Base-by-base conservation (phyloP, 257 asterid species). In the Solanum tacnaense region DNA sequence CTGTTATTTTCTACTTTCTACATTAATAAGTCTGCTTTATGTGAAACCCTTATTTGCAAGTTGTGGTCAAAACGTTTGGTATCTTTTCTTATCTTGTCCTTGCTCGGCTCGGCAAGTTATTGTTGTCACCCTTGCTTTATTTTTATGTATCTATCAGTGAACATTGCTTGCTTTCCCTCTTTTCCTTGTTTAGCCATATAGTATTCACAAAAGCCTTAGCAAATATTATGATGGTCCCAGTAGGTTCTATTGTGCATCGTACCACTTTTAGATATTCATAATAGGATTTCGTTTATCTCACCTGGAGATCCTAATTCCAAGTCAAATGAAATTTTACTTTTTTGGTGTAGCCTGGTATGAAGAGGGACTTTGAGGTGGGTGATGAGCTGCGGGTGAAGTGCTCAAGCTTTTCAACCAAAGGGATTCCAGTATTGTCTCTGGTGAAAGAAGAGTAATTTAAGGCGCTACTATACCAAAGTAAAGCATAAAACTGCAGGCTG, bases 351-450 rank as follows among this genome's bases (percentile, higher is more conserved):
- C 72, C 39, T 84, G 96, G 91, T 89, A 81, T 84, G 6, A 35
- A 60, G 86, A 91, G 88, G 89, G 92, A 93, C 68, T 97, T 93
- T 86, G 91, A 76, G 87, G 91, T 94, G 21, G 99, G 99, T 13
- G 98, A 97, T 65, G 93, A 92, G 91, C 73, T 97, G 79, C 91
- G 25, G 52, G 98, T 95, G 70, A 92, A 89, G 90, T 96, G 99
- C 88, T 86, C 90, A 38, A 95, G 99, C 89, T 97, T 97, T 93
- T 94, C 98, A 10, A 90, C 89, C 92, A 96, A 94, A 92, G 99
- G 99, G 86, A 88, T 96, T 89, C 99, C 99, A 23, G 95, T 97
- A 67, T 88, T 96, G 94, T 88, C 98, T 71, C 76, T 94, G 94
- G 91, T 90, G 87, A 89, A 90, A 85, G 86, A 88, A 73, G 89